Evolutionary conservation across 768 basidiomycete genomes (phyloP), one percentile per base, ranked within the genome.

Genomic region (Scleroderma bovista): DNA sequence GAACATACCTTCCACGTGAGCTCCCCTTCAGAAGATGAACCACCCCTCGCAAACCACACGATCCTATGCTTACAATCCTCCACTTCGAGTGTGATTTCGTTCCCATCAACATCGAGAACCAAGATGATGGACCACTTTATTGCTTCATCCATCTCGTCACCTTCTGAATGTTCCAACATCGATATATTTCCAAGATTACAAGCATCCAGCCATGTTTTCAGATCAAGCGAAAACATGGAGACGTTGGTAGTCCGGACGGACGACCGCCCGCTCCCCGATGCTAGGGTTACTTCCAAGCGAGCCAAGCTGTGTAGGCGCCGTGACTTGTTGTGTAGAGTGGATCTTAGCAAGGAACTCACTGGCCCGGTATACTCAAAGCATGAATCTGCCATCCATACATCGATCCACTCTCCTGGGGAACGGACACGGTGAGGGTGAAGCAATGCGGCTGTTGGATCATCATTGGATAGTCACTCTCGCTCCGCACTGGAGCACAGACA

Each of bases 361-460:
- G 72, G 43, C 92, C 92, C 31, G 87, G 86, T n/a, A 75, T 65
- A 2, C 60, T 56, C 38, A 91, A 63, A 29, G 73, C 71, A 31
- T 79, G 69, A 38, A 94, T 79, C 44, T 69, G 75, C 72, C 81
- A 88, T 2, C 90, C 91, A 59, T 83, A 74, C 48, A 91, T 63
- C 2, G 85, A 72, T 1, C 88, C 88, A 50, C 75, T 78, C 58
- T 90, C 88, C 1, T 71, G 60, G 1, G 92, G 89, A 29, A 76
- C 72, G 1, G 82, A 76, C 6, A 85, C 81, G 0, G 89, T 93
- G 48, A 94, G 66, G 2, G 85, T 89, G 62, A 90, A 93, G 12
- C 17, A 11, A 10, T 17, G 17, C 32, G 13, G 52, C 22, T 42
- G 39, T 23, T 0, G 51, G 37, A 22, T 41, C 34, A 26, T 13